phyloP scores from a whole-genome alignment of 306 rosid genomes.

The Malus sieversii region DNA sequence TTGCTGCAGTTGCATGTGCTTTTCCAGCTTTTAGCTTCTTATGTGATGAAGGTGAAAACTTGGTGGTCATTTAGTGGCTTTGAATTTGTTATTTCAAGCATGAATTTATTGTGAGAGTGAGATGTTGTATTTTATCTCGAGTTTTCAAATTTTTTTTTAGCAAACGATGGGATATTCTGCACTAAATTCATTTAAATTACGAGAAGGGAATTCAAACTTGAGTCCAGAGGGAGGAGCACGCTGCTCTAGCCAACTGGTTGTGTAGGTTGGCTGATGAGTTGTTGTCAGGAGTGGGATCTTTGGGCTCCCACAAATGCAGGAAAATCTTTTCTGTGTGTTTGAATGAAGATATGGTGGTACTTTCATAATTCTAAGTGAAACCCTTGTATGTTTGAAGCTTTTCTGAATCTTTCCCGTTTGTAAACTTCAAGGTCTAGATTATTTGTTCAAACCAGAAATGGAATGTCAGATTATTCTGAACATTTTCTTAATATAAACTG shows the following conservation, averaged over 20 bases:
- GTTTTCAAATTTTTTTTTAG: background rate
- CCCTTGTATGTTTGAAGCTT: background rate
- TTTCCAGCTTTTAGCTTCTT: slow-evolving; percentile 4
- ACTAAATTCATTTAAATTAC: too few species aligned
- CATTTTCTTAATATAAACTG: background rate
- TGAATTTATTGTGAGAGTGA: background rate
- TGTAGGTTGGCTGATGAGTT: background rate
- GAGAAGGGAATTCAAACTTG: background rate
- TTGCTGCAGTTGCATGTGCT: slow-evolving; percentile 1
- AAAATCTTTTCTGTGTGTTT: background rate
- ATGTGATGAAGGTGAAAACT: background rate
- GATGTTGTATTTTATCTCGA: background rate
- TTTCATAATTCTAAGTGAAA: background rate
- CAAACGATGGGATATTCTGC: background rate
- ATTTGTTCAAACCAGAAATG: background rate
- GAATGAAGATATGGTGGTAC: background rate
- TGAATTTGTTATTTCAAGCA: background rate
- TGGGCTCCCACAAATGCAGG: background rate
- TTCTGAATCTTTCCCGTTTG: background rate
- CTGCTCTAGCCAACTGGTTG: background rate
- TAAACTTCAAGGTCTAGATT: background rate
- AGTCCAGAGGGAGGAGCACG: too few species aligned
- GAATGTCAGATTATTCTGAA: background rate
- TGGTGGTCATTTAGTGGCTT: slow-evolving; percentile 9
- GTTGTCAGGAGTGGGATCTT: background rate